A percentile compares a stretch with the other conserved stretches of the same genome.
These are phyloP conservation scores for Rubroshorea leprosula DNA, from an alignment of 345 rosid species.

Conservation along the genomic window DNA sequence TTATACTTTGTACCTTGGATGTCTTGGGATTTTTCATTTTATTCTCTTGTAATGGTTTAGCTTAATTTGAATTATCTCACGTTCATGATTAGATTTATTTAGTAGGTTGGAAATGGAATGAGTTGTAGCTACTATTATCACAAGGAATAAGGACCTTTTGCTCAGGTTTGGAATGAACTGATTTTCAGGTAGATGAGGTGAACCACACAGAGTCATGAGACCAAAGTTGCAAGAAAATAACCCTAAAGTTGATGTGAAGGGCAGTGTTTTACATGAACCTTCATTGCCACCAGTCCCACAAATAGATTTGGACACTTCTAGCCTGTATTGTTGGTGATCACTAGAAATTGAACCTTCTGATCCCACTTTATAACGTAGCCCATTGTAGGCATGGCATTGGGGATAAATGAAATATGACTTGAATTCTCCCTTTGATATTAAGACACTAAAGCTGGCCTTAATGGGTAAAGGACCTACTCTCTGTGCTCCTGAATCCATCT, in stretches of 20 bases:
- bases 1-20: no score
- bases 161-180: no score
- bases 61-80: constrained; percentile 6
- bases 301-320: no score
- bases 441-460: constrained; percentile 50
- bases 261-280: no score
- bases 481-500: constrained; percentile 41
- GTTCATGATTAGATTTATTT: constrained; percentile 57
- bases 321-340: constrained; percentile 50
- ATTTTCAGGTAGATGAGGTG: no score
- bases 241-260: no score
- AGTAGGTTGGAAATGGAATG: constrained; percentile 94
- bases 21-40: no score
- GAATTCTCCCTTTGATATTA: constrained; percentile 68
- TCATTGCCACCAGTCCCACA: no score
- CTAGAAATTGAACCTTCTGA: no score
- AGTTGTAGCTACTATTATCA: constrained; percentile 55
- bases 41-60: no score
- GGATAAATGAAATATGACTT: constrained; percentile 81
- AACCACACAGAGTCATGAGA: no score
- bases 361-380: constrained; percentile 61
- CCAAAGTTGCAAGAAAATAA: no score
- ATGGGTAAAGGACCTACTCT: constrained; percentile 68
- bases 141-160: constrained; percentile 87
- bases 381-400: constrained; percentile 83